Evolutionary conservation across 345 rosid species (phyloP).

Genomic region (Carallia pectinifolia): DNA sequence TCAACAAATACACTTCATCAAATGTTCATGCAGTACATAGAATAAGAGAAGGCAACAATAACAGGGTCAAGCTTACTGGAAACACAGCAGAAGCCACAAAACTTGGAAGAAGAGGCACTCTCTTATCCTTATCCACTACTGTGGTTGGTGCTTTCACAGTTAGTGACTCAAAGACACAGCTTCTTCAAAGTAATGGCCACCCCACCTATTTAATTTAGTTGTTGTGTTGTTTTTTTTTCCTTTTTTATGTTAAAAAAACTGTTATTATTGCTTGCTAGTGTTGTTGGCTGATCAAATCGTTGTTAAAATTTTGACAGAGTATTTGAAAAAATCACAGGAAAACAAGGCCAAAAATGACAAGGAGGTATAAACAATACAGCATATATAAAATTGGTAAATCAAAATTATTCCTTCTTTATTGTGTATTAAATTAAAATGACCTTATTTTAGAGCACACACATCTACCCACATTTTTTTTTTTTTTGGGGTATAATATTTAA

Average conservation of each 20-base stretch:
- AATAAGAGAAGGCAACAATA: conserved; percentile 32
- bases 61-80: conserved; percentile 6
- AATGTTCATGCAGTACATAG: conserved; percentile 65
- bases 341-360: conserved; percentile 81
- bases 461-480: not conserved
- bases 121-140: conserved; percentile 34
- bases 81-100: conserved; percentile 14
- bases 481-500: no score
- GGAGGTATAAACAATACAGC: conserved; percentile 46
- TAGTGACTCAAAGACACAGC: conserved; percentile 49
- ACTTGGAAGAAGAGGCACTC: conserved; percentile 54
- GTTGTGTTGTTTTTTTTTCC: not conserved
- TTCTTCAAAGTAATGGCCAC: conserved; percentile 55
- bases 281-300: not conserved
- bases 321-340: conserved; percentile 79
- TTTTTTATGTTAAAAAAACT: not conserved
- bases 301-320: conserved; percentile 39
- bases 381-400: not conserved
- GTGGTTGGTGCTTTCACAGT: conserved; percentile 50
- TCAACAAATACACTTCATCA: conserved; percentile 78
- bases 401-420: not conserved
- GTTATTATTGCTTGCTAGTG: not conserved
- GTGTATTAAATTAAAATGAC: not conserved
- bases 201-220: not conserved
- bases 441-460: not conserved